These are phyloP conservation scores for Tolypocladium guangdongense DNA, from an alignment of 2,329 filamentous ascomycete genomes.

Conservation along the genomic window DNA sequence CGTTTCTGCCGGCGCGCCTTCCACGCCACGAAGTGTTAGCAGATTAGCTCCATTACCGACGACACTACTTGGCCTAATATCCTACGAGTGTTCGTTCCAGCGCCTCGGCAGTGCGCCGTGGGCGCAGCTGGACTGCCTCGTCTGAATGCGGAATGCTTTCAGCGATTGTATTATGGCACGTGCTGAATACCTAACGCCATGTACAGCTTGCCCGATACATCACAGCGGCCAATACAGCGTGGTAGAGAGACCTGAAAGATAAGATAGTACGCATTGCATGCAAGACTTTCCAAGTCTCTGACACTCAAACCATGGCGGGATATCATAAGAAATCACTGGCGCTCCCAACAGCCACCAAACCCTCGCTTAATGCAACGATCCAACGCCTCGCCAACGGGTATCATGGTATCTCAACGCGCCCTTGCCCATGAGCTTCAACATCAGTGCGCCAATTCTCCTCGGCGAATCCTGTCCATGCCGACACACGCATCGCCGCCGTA, in stretches of 20 bases:
- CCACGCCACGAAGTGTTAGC: not conserved
- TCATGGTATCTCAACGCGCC: slow-evolving; percentile 8
- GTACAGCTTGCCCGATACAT: not conserved
- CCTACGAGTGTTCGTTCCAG: not conserved
- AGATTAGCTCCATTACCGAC: not conserved
- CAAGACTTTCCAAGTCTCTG: not conserved
- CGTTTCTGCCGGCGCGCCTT: not conserved
- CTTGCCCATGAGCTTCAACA: slow-evolving; percentile 1
- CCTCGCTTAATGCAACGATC: slow-evolving; percentile 2
- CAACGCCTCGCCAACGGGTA: slow-evolving; percentile 13
- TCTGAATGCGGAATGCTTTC: not conserved
- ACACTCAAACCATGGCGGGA: not conserved
- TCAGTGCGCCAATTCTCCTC: not conserved
- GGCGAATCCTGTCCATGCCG: not conserved
- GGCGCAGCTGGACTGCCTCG: no score
- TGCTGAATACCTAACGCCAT: no score
- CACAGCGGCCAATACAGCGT: not conserved
- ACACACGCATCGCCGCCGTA: not conserved
- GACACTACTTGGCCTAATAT: no score
- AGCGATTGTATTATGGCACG: not conserved
- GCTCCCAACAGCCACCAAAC: not conserved
- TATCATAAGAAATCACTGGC: not conserved
- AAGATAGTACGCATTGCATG: not conserved
- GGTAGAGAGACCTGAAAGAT: not conserved
- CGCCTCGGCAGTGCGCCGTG: not conserved